These are phyloP conservation scores for Flaveria robusta DNA, from an alignment of 129 eudicot species.

Conservation along the genomic window DNA sequence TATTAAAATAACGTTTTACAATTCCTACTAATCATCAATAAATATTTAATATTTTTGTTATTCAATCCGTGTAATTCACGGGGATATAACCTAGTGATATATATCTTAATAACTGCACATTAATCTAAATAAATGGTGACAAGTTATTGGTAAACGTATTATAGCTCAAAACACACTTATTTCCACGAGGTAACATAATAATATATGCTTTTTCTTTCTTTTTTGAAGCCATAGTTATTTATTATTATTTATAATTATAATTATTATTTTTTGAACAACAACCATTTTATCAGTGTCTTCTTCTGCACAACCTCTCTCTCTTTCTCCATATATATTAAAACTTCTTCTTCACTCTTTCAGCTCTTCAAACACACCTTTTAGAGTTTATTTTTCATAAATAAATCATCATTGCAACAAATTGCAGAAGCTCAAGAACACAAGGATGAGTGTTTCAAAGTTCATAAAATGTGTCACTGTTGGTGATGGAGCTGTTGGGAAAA, in stretches of 20 bases:
- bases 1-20: no score
- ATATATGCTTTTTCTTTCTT: constrained; percentile 14
- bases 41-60: no score
- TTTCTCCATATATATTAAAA: constrained; percentile 6
- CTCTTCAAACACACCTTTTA: constrained; percentile 20
- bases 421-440: constrained; percentile 17
- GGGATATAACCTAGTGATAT: no score
- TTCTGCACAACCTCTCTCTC: constrained; percentile 22
- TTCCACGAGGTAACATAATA: constrained; percentile 32
- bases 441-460: constrained; percentile 97
- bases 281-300: constrained; percentile 30
- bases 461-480: constrained; percentile 98
- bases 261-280: background rate
- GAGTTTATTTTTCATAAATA: constrained; percentile 4
- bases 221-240: constrained; percentile 12
- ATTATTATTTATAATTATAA: background rate
- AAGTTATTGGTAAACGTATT: constrained; percentile 11
- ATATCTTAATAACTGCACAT: constrained; percentile 17
- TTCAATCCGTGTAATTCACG: no score
- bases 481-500: constrained; percentile 99
- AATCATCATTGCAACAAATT: background rate
- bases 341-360: constrained; percentile 33
- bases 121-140: constrained; percentile 11
- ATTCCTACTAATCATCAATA: no score
- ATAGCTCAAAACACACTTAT: constrained; percentile 24